Base-by-base conservation (phyloP, 257 asterid genomes). In the Solanum chiquidenum region DNA sequence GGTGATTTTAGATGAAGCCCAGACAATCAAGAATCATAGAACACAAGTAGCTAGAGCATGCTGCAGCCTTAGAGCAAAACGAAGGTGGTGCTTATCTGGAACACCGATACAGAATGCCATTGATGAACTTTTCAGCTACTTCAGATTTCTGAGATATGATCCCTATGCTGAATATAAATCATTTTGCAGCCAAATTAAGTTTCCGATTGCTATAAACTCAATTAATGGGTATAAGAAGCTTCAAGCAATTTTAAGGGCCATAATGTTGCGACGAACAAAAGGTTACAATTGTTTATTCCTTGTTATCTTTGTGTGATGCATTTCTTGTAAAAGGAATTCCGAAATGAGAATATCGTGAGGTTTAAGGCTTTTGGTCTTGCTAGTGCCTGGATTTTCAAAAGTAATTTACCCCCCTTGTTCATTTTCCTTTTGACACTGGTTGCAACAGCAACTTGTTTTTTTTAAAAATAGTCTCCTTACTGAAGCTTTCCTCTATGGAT, bases 61-160 rank as follows among this genome's bases (percentile, higher is more conserved):
- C 92, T 96, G 98, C 89, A 93, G 99, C 92, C 99, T 97, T 91
- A 94, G 95, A 90, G 99, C 99, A 18, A 97, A 96, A 90, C 91
- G 98, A 89, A 92, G 99, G 91, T 97, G 99, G 99, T 97, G 99
- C 93, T 92, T 97, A 90, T 97, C 99, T 44, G 99, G 99, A 92
- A 97, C 99, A 27, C 99, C 99, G 14, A 95, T 97, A 90, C 99
- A 97, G 88, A 97, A 96, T 92, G 94, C 99, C 40, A 91, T 97
- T 46, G 99, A 97, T 89, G 99, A 97, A 71, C 91, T 97, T 77
- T 97, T 89, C 94, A 97, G 99, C 94, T 97, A 97, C 93, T 97
- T 97, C 92, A 93, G 99, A 90, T 97, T 97, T 90, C 91, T 97
- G 94, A 96, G 92, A 92, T 96, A 95, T 86, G 97, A 94, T 84